Evolutionary conservation across 2,329 filamentous ascomycete genomes (phyloP).

Genomic region (Xylariaceae sp.): DNA sequence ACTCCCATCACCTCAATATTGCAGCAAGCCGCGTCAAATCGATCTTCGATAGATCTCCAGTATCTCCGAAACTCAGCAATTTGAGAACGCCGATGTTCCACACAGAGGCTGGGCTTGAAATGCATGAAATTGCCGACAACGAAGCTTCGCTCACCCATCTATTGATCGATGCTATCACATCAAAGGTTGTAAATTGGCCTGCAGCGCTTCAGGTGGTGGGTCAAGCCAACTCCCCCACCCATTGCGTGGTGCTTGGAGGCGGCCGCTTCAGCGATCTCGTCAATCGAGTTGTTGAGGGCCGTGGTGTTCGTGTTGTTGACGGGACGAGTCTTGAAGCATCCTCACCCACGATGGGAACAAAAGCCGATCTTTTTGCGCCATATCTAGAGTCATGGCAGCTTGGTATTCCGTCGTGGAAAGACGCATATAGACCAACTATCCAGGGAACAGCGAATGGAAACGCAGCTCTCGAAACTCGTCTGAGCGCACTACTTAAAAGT

Average conservation of each 20-base stretch:
- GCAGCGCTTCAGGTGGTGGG: neutral
- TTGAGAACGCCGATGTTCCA: constrained; percentile 88
- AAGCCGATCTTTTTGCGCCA: constrained; percentile 89
- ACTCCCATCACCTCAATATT: constrained; percentile 88
- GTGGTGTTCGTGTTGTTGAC: constrained; percentile 26
- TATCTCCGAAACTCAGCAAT: too few relatives aligned
- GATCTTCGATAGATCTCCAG: too few relatives aligned
- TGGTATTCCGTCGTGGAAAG: too few relatives aligned
- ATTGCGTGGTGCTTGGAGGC: constrained; percentile 16
- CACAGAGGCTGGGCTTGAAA: constrained; percentile 53
- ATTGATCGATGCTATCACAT: constrained; percentile 15
- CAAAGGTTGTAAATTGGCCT: constrained; percentile 21
- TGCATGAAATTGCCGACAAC: constrained; percentile 1
- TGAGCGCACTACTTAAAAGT: constrained; percentile 83
- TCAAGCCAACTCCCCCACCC: constrained; percentile 3
- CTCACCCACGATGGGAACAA: constrained; percentile 85
- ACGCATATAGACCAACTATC: too few relatives aligned
- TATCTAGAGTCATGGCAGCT: too few relatives aligned
- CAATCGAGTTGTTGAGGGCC: constrained; percentile 19
- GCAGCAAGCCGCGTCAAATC: constrained; percentile 81
- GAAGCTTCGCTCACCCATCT: constrained; percentile 1
- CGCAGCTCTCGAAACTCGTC: constrained; percentile 95
- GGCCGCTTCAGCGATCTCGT: constrained; percentile 24
- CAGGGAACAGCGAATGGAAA: constrained; percentile 85
- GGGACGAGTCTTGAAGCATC: constrained; percentile 18